Evolutionary conservation across 176 grass and related monocot genomes (phyloP), one percentile per base, ranked within the genome.

Genomic region (Raddia guianensis): DNA sequence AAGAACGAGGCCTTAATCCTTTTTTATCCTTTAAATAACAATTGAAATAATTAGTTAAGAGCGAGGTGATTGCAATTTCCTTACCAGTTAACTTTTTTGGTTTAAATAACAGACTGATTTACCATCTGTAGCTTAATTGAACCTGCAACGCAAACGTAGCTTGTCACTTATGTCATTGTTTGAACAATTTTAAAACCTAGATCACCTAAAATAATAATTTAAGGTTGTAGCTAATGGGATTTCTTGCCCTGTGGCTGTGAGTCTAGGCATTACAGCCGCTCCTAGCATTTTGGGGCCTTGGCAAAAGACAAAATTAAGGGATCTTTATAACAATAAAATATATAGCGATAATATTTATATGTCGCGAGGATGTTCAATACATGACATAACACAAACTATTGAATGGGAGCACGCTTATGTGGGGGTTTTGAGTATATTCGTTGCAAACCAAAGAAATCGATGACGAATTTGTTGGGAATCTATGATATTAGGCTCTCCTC

Each of bases 191-290:
- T 74, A 10, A 69, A 60, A 68, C 11, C 16, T 70, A 80, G 2
- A 79, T 50, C 2, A 54, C 60, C 2, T 71, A 27, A 40, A 40
- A 40, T 32, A 55, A 27, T 46, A 62, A 82, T 37, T 55, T 77
- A 61, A 73, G 49, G 73, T 72, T 82, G 52, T 42, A 64, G 40
- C 70, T 73, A 66, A 43, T 55, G 27, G 61, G 48, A 35, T 62
- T n/a, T 60, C 43, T 83, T 87, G 16, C 73, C 58, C 12, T 72
- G 7, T 42, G 56, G n/a, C 6, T 62, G 18, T 75, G 44, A 57
- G 45, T 63, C 14, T 1, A 40, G 37, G 37, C 4, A 5, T 40
- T 40, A 5, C 37, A 1, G 37, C 37, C 37, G 4, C 4, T 40
- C 37, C 37, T 40, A 40, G 37, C 37, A 40, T 40, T 40, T 40